Conservation (phyloP, 2,329 filamentous ascomycete species). For the Botrytis fabae region DNA sequence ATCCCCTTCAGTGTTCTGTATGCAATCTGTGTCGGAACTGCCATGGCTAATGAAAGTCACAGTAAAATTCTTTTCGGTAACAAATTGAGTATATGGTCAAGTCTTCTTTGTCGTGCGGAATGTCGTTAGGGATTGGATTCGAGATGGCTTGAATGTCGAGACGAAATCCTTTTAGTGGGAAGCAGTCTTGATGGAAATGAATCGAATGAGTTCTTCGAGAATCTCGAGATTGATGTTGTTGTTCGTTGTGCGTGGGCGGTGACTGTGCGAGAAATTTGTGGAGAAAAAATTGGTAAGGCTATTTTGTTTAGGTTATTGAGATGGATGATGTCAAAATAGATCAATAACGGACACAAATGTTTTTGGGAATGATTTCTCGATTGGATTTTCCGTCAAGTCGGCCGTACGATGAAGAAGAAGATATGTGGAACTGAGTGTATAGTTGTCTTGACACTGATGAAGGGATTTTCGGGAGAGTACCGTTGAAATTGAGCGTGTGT, state of each 20-base stretch:
- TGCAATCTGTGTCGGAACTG: constrained; percentile 89
- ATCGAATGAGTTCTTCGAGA: constrained; percentile 19
- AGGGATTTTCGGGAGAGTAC: constrained; percentile 27
- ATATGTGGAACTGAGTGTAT: constrained; percentile 16
- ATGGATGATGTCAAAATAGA: not conserved
- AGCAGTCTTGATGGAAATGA: constrained; percentile 18
- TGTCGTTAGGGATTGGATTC: constrained; percentile 25
- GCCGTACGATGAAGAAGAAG: constrained; percentile 24
- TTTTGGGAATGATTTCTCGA: not conserved
- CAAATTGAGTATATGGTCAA: constrained; percentile 30
- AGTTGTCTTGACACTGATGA: constrained; percentile 30
- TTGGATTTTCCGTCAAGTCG: not conserved
- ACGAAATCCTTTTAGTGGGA: constrained; percentile 12
- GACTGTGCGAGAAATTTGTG: constrained; percentile 21
- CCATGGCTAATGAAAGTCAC: constrained; percentile 95
- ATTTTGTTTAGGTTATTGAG: constrained; percentile 1
- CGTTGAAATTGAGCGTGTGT: constrained; percentile 29
- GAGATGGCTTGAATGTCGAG: constrained; percentile 18
- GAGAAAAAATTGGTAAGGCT: constrained; percentile 5
- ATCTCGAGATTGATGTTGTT: constrained; percentile 15
- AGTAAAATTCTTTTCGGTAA: constrained; percentile 33
- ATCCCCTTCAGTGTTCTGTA: constrained; percentile 97
- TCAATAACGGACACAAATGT: not conserved
- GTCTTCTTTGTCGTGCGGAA: constrained; percentile 30
- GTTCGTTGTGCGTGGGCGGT: constrained; percentile 16